These are phyloP conservation scores for Phytophthora sp. DNA, from an alignment of 352 stramenopile species.

Conservation along the genomic window DNA sequence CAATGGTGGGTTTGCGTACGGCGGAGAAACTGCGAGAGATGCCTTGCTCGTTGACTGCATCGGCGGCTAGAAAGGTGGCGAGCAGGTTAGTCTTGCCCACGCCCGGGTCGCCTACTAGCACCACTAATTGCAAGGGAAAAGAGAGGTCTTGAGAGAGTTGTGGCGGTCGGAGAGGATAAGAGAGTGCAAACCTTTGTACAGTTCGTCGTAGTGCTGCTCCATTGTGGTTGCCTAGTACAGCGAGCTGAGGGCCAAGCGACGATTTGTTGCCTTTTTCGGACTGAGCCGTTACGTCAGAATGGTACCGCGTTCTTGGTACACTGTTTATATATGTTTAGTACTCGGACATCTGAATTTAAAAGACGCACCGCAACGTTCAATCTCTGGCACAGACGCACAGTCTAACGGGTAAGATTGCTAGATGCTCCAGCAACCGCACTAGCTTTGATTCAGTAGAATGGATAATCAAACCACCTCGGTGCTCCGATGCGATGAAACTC, in stretches of 20 bases:
- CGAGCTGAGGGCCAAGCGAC: not conserved
- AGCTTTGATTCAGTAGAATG: too few species aligned
- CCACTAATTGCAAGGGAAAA: conserved; percentile 44
- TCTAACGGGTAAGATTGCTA: too few species aligned
- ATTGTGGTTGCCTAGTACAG: conserved; percentile 18
- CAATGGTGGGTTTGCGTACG: conserved; percentile 77
- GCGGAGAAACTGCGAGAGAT: conserved; percentile 55
- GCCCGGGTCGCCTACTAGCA: conserved; percentile 81
- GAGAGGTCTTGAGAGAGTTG: not conserved
- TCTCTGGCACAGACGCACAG: too few species aligned
- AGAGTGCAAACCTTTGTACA: conserved; percentile 78
- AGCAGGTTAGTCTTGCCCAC: conserved; percentile 93
- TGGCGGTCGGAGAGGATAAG: not conserved
- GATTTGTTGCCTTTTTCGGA: conserved; percentile 32
- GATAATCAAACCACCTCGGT: too few species aligned
- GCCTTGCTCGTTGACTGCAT: conserved; percentile 41
- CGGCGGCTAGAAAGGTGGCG: conserved; percentile 66
- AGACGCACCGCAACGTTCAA: too few species aligned
- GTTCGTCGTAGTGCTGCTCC: conserved; percentile 79
- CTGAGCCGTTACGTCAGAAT: conserved; percentile 25
- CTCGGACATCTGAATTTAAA: too few species aligned
- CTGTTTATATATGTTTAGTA: too few species aligned
- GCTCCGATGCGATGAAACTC: too few species aligned
- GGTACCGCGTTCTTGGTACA: conserved; percentile 16
- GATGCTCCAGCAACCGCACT: too few species aligned